Conservation (phyloP, 2,329 filamentous ascomycete species). For the Ophiostoma piceae region DNA sequence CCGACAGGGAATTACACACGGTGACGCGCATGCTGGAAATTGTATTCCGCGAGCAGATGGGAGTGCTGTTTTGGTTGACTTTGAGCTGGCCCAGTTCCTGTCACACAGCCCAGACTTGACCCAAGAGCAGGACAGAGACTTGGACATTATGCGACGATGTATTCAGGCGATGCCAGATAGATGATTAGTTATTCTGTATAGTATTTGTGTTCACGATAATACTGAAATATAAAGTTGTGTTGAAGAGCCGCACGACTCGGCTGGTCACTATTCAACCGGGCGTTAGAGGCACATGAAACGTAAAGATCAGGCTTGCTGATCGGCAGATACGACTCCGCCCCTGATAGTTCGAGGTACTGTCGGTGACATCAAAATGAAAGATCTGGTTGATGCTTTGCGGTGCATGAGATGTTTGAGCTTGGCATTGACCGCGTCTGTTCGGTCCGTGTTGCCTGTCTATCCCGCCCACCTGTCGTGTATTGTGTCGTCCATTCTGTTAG, state of each 20-base stretch:
- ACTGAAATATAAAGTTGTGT: too few species aligned
- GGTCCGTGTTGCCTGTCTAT: background rate
- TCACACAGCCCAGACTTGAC: slow-evolving; percentile 7
- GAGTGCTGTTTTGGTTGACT: slow-evolving; percentile 27
- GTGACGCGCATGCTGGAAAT: slow-evolving; percentile 27
- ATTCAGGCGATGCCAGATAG: background rate
- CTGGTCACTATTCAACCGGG: too few species aligned
- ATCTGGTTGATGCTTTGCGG: background rate
- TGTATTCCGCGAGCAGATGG: slow-evolving; percentile 23
- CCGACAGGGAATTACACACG: slow-evolving; percentile 21
- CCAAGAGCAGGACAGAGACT: slow-evolving; percentile 21
- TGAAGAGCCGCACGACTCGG: too few species aligned
- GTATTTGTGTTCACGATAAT: too few species aligned
- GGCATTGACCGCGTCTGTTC: slow-evolving; percentile 5
- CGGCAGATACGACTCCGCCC: background rate
- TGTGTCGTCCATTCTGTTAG: too few species aligned
- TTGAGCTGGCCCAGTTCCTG: slow-evolving; percentile 24
- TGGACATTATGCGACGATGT: slow-evolving; percentile 24
- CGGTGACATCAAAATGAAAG: background rate
- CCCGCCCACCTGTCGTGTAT: too few species aligned
- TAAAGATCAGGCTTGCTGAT: background rate
- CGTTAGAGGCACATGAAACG: too few species aligned
- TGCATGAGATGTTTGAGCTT: slow-evolving; percentile 8
- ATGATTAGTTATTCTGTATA: background rate
- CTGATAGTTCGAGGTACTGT: background rate